These are phyloP conservation scores for Boletellus ananiceps DNA, from an alignment of 768 basidiomycete genomes.

Conservation along the genomic window DNA sequence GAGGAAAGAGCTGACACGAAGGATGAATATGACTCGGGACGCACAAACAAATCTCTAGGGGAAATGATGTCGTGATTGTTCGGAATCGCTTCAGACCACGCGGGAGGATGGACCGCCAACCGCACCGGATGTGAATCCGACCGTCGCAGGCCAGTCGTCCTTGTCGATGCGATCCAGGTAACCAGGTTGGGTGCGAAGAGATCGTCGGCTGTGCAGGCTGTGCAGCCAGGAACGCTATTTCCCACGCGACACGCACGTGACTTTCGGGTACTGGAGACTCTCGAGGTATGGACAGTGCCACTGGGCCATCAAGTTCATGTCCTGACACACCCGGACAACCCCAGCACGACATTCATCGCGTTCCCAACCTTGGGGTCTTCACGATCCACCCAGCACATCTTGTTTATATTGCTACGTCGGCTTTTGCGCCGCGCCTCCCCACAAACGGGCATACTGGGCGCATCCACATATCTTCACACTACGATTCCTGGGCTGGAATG, in stretches of 20 bases:
- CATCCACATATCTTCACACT: constrained; percentile 8
- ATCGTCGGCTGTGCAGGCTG: too few species aligned
- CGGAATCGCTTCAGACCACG: too few species aligned
- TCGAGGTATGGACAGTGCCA: constrained; percentile 6
- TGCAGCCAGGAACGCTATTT: background rate
- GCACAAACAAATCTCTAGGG: too few species aligned
- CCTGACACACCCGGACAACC: constrained; percentile 16
- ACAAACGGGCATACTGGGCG: constrained; percentile 6
- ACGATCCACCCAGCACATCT: constrained; percentile 15
- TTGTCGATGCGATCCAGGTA: too few species aligned
- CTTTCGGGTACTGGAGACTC: constrained; percentile 11
- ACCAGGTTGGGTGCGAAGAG: too few species aligned
- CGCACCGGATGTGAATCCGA: too few species aligned
- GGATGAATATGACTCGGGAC: too few species aligned
- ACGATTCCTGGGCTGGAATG: constrained; percentile 20
- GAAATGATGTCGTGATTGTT: too few species aligned
- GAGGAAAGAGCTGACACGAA: too few species aligned
- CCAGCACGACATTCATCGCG: constrained; percentile 7
- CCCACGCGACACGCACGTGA: constrained; percentile 19
- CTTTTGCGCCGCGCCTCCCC: constrained; percentile 6
- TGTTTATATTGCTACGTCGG: constrained; percentile 21
- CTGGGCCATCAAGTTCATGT: constrained; percentile 20
- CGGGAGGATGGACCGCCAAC: too few species aligned
- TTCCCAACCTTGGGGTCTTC: constrained; percentile 6
- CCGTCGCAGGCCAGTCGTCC: too few species aligned